Base-by-base conservation (phyloP, 2,329 filamentous ascomycete genomes). In the Trichoderma brevicompactum region DNA sequence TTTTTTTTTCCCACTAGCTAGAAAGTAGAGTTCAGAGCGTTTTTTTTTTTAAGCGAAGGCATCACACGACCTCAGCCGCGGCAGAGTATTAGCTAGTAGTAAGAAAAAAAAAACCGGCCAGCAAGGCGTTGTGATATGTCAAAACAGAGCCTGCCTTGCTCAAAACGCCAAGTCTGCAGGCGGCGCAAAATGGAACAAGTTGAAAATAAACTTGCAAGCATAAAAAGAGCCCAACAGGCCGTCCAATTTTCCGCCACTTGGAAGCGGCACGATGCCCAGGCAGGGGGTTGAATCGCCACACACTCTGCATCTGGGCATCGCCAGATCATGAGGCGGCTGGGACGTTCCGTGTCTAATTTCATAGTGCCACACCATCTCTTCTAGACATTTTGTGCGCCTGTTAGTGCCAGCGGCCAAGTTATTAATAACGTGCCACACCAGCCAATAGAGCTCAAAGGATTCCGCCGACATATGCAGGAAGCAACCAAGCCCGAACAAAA, bases 371-470 rank as follows among this genome's bases (percentile, higher is more conserved):
- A 61, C 48, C 58, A 41, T 34, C 23, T 34, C 23, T 7, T 44
- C 54, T 36, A 52, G 13, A 32, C 56, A 40, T 50, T 23, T 23
- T 15, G 44, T 2, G 10, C 43, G 48, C 48, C 48, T 28, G 23
- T 28, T 28, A 28, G 23, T 28, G 23, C 23, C 23, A 28, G 6
- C n/a, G 44, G 40, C 38, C 28, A 36, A 15, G 44, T 9, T 17
- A 23, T 43, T 41, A 34, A 54, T 34, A 63, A 63, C 23, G 59
- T 63, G 59, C 59, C 49, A 46, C 59, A 54, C 59, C 59, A 23
- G 38, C 59, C 59, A 63, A 63, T 63, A 44, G 40, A 54, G 59
- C 49, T 40, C 54, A 40, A 63, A 63, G 59, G 59, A 63, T 63
- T 63, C n/a, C 49, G 59, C 59, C 49, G 40, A 63, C 59, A 46